Percentiles rank a stretch among this genome's conserved stretches.
These are phyloP conservation scores for Sphaerulina musiva DNA, from an alignment of 2,329 filamentous ascomycete species.

Conservation along the genomic window DNA sequence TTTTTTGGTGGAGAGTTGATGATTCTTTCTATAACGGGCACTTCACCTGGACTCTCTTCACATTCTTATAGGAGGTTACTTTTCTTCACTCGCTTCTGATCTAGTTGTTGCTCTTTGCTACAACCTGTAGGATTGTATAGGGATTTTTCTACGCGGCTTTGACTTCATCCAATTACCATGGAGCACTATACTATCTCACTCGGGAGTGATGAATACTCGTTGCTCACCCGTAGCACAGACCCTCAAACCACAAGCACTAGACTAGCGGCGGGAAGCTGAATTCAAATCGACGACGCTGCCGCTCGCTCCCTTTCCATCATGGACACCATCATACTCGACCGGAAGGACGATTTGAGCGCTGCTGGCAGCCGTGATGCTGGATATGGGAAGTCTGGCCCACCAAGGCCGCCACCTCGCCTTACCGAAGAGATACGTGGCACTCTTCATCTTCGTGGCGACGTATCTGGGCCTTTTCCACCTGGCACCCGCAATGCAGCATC, in stretches of 20 bases:
- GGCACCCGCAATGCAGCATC: constrained; percentile 1
- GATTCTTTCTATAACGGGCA: background rate
- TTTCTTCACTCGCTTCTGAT: too few relatives aligned
- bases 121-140: too few relatives aligned
- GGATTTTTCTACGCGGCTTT: too few relatives aligned
- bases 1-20: background rate
- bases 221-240: background rate
- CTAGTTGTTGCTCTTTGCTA: too few relatives aligned
- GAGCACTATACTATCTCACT: too few relatives aligned
- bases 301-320: background rate
- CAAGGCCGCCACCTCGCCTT: background rate
- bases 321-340: background rate
- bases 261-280: too few relatives aligned
- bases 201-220: too few relatives aligned
- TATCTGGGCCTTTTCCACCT: background rate
- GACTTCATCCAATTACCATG: too few relatives aligned
- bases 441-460: background rate
- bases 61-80: too few relatives aligned
- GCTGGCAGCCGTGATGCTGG: background rate
- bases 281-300: too few relatives aligned
- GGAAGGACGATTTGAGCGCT: background rate
- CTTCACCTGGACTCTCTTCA: background rate
- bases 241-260: too few relatives aligned
- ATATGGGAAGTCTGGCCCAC: background rate
- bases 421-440: background rate